phyloP scores from a whole-genome alignment of 345 rosid genomes.

The Hypericum androsaemum region DNA sequence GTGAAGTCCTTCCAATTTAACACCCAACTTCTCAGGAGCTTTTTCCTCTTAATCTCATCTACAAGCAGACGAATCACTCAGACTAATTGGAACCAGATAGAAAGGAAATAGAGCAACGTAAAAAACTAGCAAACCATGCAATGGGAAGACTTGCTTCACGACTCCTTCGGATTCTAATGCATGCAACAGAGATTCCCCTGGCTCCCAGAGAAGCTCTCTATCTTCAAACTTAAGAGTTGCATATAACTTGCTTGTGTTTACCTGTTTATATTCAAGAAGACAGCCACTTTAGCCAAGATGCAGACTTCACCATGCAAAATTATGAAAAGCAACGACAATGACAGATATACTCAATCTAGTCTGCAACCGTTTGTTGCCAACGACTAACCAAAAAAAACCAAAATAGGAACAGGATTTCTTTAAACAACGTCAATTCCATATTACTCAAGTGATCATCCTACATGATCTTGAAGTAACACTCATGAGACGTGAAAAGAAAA shows the following conservation, averaged over 20 bases:
- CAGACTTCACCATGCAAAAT: slow-evolving; percentile 4
- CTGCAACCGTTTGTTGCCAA: too few species aligned
- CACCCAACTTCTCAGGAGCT: slow-evolving; percentile 68
- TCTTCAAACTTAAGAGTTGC: slow-evolving; percentile 35
- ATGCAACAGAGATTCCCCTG: slow-evolving; percentile 55
- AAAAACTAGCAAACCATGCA: slow-evolving; percentile 51
- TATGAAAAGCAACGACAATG: neutral
- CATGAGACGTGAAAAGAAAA: too few species aligned
- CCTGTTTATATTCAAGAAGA: slow-evolving; percentile 36
- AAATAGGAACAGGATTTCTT: too few species aligned
- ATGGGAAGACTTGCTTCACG: slow-evolving; percentile 66
- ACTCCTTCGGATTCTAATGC: slow-evolving; percentile 59
- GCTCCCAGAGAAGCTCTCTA: slow-evolving; percentile 49
- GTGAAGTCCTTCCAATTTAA: slow-evolving; percentile 65
- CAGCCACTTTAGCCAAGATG: slow-evolving; percentile 2
- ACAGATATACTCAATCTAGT: too few species aligned
- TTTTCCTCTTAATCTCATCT: slow-evolving; percentile 71
- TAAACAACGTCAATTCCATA: too few species aligned
- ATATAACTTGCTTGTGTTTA: slow-evolving; percentile 30
- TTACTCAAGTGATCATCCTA: too few species aligned
- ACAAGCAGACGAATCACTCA: slow-evolving; percentile 19
- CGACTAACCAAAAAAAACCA: too few species aligned
- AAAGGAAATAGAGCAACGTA: slow-evolving; percentile 2
- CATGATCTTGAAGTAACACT: too few species aligned
- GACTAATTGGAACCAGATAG: slow-evolving; percentile 9